These are phyloP conservation scores for Paramecium primaurelia DNA, from an alignment of 73 alveolate genomes.

Conservation along the genomic window DNA sequence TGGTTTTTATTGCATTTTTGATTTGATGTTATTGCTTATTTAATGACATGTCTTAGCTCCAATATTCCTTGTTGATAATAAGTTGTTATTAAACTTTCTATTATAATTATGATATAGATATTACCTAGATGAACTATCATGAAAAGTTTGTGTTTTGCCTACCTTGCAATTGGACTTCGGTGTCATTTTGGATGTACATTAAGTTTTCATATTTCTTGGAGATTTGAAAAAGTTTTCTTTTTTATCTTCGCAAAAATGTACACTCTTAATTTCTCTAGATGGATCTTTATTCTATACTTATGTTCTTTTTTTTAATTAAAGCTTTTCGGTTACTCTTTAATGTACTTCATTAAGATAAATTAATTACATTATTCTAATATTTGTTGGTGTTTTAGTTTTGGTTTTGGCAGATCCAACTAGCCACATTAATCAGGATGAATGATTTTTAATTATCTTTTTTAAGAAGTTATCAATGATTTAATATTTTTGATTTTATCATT, in stretches of 20 bases:
- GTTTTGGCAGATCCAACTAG: neutral
- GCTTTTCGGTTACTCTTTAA: constrained; percentile 23
- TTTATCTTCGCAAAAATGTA: neutral
- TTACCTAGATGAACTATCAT: constrained; percentile 19
- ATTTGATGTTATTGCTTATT: neutral
- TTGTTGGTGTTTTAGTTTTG: neutral
- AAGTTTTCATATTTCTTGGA: constrained; percentile 5
- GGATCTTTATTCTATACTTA: neutral
- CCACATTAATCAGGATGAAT: constrained; percentile 31
- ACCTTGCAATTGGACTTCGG: neutral
- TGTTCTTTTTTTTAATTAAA: neutral
- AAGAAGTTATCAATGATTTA: neutral
- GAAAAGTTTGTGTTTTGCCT: neutral
- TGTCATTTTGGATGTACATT: constrained; percentile 11
- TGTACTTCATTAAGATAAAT: neutral
- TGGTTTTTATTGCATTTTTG: neutral
- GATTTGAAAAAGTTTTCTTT: constrained; percentile 41
- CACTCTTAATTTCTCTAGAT: neutral
- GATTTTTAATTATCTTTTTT: neutral
- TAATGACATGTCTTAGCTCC: constrained; percentile 16
- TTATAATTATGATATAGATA: neutral
- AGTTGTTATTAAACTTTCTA: neutral
- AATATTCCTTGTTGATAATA: neutral
- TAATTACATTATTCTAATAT: constrained; percentile 20
- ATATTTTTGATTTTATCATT: constrained; percentile 9